Percentiles rank a stretch among this genome's conserved stretches.
Conservation (phyloP, 805 yeast genomes). For the Sungouiella thailandica region DNA sequence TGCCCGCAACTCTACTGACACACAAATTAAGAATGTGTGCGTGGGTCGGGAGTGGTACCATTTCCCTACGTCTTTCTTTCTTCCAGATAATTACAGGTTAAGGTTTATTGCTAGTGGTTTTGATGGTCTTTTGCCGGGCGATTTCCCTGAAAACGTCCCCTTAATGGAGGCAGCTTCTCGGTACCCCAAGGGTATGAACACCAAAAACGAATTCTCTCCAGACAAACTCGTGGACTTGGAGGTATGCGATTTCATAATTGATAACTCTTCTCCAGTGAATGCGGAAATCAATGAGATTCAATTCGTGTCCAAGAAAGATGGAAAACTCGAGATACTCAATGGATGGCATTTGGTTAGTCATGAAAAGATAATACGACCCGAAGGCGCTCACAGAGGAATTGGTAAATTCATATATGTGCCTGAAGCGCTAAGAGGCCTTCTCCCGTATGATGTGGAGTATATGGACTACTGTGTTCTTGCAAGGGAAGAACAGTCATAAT, state of each 20-base stretch:
- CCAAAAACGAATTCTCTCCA: slow-evolving; percentile 60
- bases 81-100: slow-evolving; percentile 59
- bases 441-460: slow-evolving; percentile 36
- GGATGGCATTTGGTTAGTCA: slow-evolving; percentile 51
- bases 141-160: slow-evolving; percentile 49
- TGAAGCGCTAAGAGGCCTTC: slow-evolving; percentile 13
- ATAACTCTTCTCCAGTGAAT: slow-evolving; percentile 49
- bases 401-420: slow-evolving; percentile 56
- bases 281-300: slow-evolving; percentile 36
- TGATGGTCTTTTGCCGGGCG: slow-evolving; percentile 85
- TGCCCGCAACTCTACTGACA: slow-evolving; percentile 7
- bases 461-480: slow-evolving; percentile 45
- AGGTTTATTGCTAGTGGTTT: slow-evolving; percentile 73
- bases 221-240: slow-evolving; percentile 47
- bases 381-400: slow-evolving; percentile 46
- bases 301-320: slow-evolving; percentile 5
- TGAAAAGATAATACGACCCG: slow-evolving; percentile 48
- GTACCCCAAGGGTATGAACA: slow-evolving; percentile 67
- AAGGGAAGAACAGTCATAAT: too few species aligned
- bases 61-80: slow-evolving; percentile 81
- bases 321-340: slow-evolving; percentile 13
- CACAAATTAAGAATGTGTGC: slow-evolving; percentile 52
- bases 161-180: slow-evolving; percentile 33
- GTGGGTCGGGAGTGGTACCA: slow-evolving; percentile 96
- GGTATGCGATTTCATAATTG: slow-evolving; percentile 68